These are phyloP conservation scores for Mycena indigotica DNA, from an alignment of 768 basidiomycete genomes.

Conservation along the genomic window DNA sequence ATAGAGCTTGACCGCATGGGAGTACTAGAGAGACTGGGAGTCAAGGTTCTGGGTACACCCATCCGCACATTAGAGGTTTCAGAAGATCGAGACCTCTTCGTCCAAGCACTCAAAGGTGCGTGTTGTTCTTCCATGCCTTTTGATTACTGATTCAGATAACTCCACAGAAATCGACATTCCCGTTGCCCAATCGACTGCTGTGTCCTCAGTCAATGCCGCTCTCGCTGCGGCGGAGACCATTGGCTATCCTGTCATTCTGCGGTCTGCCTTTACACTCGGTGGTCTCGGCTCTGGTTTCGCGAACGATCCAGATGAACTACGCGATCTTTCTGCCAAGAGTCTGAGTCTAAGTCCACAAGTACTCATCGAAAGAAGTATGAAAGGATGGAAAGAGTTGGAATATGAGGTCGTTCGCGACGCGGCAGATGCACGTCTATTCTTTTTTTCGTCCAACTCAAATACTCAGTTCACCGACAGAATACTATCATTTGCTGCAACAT, in stretches of 20 bases:
- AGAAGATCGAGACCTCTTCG: conserved; percentile 96
- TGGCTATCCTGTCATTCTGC: conserved; percentile 96
- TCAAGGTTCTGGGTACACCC: conserved; percentile 93
- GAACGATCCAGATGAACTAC: conserved; percentile 89
- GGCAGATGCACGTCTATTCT: conserved; percentile 85
- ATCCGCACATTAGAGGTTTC: conserved; percentile 93
- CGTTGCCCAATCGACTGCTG: conserved; percentile 93
- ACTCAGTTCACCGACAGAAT: conserved; percentile 55
- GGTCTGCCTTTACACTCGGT: conserved; percentile 95
- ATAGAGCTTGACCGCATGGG: conserved; percentile 97
- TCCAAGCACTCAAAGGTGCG: conserved; percentile 92
- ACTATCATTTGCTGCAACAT: conserved; percentile 99
- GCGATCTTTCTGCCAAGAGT: conserved; percentile 90
- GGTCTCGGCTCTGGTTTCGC: conserved; percentile 99
- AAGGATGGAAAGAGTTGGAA: conserved; percentile 99
- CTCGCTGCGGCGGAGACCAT: conserved; percentile 88
- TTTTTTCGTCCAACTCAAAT: conserved; percentile 7
- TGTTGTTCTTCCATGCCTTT: conserved; percentile 6
- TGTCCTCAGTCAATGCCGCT: conserved; percentile 92
- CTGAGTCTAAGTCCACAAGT: conserved; percentile 93
- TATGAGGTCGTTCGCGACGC: conserved; percentile 99
- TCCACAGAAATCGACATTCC: conserved; percentile 90
- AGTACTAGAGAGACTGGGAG: conserved; percentile 86
- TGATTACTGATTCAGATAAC: conserved; percentile 5
- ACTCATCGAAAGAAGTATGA: conserved; percentile 96